phyloP scores from a whole-genome alignment of 2,329 filamentous ascomycete species.

The Fusarium sp. region DNA sequence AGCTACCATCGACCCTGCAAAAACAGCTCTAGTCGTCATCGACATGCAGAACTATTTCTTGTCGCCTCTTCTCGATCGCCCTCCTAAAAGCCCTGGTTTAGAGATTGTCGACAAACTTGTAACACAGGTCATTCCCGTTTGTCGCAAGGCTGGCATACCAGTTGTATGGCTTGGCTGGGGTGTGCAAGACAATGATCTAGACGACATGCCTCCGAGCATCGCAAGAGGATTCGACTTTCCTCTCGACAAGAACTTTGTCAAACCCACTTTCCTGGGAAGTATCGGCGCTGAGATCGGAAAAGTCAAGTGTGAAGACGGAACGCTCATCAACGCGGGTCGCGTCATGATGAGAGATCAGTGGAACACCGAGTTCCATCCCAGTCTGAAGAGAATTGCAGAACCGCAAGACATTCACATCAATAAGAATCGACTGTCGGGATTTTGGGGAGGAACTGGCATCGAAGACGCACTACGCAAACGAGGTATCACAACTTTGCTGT shows the following conservation, averaged over 20 bases:
- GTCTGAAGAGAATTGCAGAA: fast-evolving
- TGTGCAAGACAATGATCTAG: fast-evolving
- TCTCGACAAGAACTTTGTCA: not conserved
- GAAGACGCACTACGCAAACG: fast-evolving
- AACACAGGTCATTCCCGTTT: not conserved
- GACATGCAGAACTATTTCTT: not conserved
- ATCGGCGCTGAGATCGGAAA: not conserved
- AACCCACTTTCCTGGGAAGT: not conserved
- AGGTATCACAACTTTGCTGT: not conserved
- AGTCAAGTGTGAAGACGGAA: fast-evolving
- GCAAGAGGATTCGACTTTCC: not conserved
- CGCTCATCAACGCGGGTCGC: fast-evolving
- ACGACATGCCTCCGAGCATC: fast-evolving
- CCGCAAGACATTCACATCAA: not conserved
- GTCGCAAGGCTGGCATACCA: not conserved
- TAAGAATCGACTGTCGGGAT: not conserved
- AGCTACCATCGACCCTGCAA: not conserved
- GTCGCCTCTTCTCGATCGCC: fast-evolving
- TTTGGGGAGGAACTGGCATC: not conserved
- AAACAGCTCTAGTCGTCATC: not conserved
- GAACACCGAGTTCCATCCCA: not conserved
- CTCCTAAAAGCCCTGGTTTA: fast-evolving
- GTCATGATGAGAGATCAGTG: not conserved
- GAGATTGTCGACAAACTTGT: not conserved
- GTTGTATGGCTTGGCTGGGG: not conserved